phyloP scores from a whole-genome alignment of 352 stramenopile genomes.

The Phytophthora pisi region DNA sequence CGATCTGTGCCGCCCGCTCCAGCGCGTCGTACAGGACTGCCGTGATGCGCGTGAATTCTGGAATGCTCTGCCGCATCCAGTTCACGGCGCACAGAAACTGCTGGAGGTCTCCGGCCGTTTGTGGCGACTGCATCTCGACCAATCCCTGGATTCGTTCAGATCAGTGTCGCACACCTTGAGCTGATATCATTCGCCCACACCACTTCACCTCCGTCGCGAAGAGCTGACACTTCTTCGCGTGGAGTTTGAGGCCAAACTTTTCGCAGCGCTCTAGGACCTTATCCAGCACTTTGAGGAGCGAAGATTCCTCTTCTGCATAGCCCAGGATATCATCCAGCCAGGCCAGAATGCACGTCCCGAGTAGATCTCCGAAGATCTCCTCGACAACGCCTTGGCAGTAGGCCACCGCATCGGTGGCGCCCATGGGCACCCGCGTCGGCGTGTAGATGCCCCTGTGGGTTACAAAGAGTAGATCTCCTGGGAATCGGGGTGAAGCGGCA shows the following conservation, averaged over 20 bases:
- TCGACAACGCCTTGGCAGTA: conserved; percentile 11
- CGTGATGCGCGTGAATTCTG: conserved; percentile 20
- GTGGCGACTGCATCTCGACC: conserved; percentile 16
- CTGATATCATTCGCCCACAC: conserved; percentile 32
- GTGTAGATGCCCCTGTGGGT: conserved; percentile 2
- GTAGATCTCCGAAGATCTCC: conserved; percentile 7
- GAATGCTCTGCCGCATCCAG: conserved; percentile 44
- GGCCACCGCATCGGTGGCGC: neutral
- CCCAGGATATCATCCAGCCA: conserved; percentile 43
- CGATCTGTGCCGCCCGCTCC: conserved; percentile 9
- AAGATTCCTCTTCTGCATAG: conserved; percentile 7
- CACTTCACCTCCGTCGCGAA: conserved; percentile 25
- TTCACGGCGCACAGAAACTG: conserved; percentile 17
- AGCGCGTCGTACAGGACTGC: conserved; percentile 3
- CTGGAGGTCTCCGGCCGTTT: conserved; percentile 36
- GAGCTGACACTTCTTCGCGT: conserved; percentile 38
- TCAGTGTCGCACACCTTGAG: conserved; percentile 17
- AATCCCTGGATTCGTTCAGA: conserved; percentile 30
- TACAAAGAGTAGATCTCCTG: no score
- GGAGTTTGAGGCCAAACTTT: conserved; percentile 38
- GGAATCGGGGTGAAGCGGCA: no score
- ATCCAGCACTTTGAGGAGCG: conserved; percentile 25
- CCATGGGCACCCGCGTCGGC: conserved; percentile 1
- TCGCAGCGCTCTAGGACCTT: conserved; percentile 17
- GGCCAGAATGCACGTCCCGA: conserved; percentile 21